Evolutionary conservation across 2,329 filamentous ascomycete species (phyloP), one percentile per base, ranked within the genome.

Genomic region (Aspergillus sp.): DNA sequence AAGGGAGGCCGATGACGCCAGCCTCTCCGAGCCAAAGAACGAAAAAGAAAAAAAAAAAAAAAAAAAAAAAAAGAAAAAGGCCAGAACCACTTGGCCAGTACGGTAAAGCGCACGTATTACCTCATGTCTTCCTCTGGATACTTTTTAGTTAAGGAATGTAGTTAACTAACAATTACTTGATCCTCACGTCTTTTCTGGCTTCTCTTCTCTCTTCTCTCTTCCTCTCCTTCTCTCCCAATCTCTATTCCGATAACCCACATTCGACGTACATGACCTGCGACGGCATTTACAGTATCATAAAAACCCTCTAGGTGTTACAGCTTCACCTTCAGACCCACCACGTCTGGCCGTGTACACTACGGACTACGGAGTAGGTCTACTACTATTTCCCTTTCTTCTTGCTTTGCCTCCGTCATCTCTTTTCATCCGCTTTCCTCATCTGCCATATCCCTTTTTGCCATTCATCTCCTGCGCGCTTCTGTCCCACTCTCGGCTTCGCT

Each of bases 271-370:
- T 29, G 26, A 29, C 26, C 26, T 7, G 26, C 26, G 26, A 29
- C 26, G 26, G 26, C 26, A 29, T 29, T 29, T 29, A 7, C 26
- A 29, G 26, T 29, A 29, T 29, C 26, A 29, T 29, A 7, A 29
- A 47, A 47, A 47, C 22, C 45, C 20, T 20, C 12, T 47, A 16
- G 16, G 26, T 39, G 52, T 54, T 54, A 60, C 54, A 55, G 31
- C 56, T 42, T 29, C 56, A 47, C 45, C 18, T 47, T 20, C 45
- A 47, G 45, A 47, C 45, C 45, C 45, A 47, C 45, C 45, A 47
- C 45, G 45, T 18, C 18, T 55, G 52, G 29, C 52, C 45, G 53
- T 46, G 31, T n/a, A 55, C 26, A 29, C 26, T 29, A 29, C 26
- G 26, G 26, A 29, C 26, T 9, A 29, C 46, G 42, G 22, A 54